Evolutionary conservation across 2,329 filamentous ascomycete genomes (phyloP), one percentile per base, ranked within the genome.

Genomic region (Malbranchea zuffiana): DNA sequence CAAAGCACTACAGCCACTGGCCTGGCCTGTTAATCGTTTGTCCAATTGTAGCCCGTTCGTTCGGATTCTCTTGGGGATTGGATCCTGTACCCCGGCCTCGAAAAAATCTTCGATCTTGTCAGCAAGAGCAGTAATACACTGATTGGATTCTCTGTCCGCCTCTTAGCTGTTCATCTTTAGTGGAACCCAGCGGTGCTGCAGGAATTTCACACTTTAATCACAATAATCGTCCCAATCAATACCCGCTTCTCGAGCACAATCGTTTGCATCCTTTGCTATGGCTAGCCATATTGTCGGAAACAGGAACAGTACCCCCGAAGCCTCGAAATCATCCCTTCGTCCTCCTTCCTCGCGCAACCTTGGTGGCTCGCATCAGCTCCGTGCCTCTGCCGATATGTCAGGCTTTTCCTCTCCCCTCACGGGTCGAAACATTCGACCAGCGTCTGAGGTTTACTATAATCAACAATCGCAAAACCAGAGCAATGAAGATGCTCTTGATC

Each of bases 281-380:
- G 76, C 78, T 51, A 79, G 71, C 55, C 74, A 77, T 57, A 67
- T 75, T 47, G 74, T 79, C 59, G 76, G 77, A 50, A 96, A 96
- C 66, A 82, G 90, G 54, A 96, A 96, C 66, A 96, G 87, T 72
- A 96, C 88, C 30, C 90, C 90, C 38, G 90, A 96, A 68, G 84
- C 82, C 37, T 81, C 79, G 51, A 85, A 78, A 54, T 77, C 82
- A 43, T 80, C 80, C 36, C 78, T 84, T 47, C 78, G 94, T 53
- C 82, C 88, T 44, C 84, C 87, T 32, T 83, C 86, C 32, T 81
- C 87, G 47, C 76, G 88, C 50, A 74, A 80, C 29, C 69, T 92
- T 50, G 82, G 78, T 43, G 74, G 81, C 44, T 80, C 80, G 39
- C 83, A 88, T 61, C 83, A 90, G 59, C 78, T 98, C 45, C 85